Base-by-base conservation (phyloP, 164 flowering plant genomes). In the Akebia trifoliata region DNA sequence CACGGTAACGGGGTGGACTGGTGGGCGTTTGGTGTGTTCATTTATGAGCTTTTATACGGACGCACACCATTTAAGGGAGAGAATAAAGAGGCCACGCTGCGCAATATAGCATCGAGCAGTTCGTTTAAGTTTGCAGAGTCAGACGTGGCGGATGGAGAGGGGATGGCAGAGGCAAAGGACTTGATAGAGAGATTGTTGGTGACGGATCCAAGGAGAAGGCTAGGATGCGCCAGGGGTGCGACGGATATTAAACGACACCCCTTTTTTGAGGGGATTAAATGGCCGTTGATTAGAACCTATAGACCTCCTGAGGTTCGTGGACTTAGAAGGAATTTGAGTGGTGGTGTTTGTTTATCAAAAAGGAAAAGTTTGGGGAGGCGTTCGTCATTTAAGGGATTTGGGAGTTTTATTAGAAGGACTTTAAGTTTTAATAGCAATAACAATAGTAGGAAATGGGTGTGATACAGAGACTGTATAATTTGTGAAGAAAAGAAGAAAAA, bases 21-120 rank as follows among this genome's bases (percentile, higher is more conserved):
- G 97, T 91, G 98, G 98, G 93, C 96, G 7, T 88, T 86, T 18
- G 98, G 96, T 42, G 81, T 91, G 12, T 81, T 91, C 56, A 8
- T 91, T 0, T 81, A 84, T 73, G 98, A 91, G 74, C 32, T 91
- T 34, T 14, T 91, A 28, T 73, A 77, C 69, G 98, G 98, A 4
- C 65, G 71, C 50, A 86, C 98, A 15, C 96, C 97, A 59, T 90
- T 90, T 53, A 85, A 81, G 56, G 97, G 97, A 17, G 72, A 38
- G n/a, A 82, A 66, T 47, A 90, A 87, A 50, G 86, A 82, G 71
- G 50, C 58, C 38, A 90, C 97, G 1, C 72, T 90, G 69, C 73
- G 82, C 48, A 90, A 90, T 48, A 90, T 90, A 63, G 83, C 77
- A 6, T 75, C 83, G 8, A 50, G 60, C 8, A 61, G 61, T 36